Base-by-base conservation (phyloP, 257 asterid genomes). In the Nicotiana paniculata region DNA sequence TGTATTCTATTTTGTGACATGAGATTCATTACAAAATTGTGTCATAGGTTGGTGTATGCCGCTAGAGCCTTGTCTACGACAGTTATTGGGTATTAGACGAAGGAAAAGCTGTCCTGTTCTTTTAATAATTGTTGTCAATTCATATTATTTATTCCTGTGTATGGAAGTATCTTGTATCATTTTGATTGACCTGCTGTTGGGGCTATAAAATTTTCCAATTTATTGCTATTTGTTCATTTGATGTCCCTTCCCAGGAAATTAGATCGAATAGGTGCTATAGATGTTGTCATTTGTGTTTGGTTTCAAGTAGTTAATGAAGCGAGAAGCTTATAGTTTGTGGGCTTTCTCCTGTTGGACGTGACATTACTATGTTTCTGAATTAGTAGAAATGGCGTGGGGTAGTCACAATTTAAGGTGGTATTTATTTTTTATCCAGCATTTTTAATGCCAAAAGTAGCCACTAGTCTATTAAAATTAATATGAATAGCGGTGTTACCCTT, bases 31-130 rank as follows among this genome's bases (percentile, higher is more conserved):
- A 75, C 83, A 59, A 75, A 81, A 37, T 46, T 74, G 77, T 63
- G 74, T 70, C 83, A 67, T 77, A 81, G 78, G 65, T 58, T 84
- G 77, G 66, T 82, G 87, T 81, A 48, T 51, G 80, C 65, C 28
- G 57, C 46, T 64, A 63, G 64, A 21, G 68, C 43, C 35, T 33
- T 61, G 77, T 70, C 76, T 46, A 55, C 37, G 58, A 43, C 66
- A 58, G 62, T 77, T 69, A 18, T 30, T 57, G 70, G 77, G 67
- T 64, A 35, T 82, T 77, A 70, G 82, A 82, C 76, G 4, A 80
- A 70, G 55, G 77, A 83, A 77, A 83, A 62, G 28, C 26, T 65
- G 82, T 62, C 64, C 30, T 37, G 43, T 81, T 75, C 33, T 77
- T 74, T 13, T 75, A 48, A 46, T 21, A 28, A 37, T 37, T 68